phyloP scores from a whole-genome alignment of 1,139 yeast genomes.

The Cylindricascospora bacillispora region DNA sequence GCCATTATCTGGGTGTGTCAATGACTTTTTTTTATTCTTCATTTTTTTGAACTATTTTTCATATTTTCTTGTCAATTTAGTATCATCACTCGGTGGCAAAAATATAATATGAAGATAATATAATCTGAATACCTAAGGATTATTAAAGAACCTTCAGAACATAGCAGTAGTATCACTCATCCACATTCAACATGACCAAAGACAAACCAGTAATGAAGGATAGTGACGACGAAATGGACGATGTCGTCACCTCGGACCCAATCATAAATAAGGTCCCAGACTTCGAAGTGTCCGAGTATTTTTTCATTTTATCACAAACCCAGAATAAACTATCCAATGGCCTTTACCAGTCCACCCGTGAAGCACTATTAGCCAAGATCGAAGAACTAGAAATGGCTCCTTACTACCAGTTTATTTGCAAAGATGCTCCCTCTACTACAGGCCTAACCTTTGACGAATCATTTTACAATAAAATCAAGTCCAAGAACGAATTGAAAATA shows the following conservation, averaged over 20 bases:
- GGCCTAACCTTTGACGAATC: constrained; percentile 41
- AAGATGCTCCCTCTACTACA: constrained; percentile 28
- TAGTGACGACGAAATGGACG: constrained; percentile 10
- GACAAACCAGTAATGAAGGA: too few species aligned
- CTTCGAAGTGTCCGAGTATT: constrained; percentile 63
- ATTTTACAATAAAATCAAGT: constrained; percentile 38
- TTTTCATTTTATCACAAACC: constrained; percentile 46
- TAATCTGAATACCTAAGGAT: too few species aligned
- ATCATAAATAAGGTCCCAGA: constrained; percentile 62
- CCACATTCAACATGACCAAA: too few species aligned
- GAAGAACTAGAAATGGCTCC: constrained; percentile 62
- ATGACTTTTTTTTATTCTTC: too few species aligned
- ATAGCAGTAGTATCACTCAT: too few species aligned
- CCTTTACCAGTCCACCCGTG: constrained; percentile 28
- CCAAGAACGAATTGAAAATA: constrained; percentile 43
- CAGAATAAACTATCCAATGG: constrained; percentile 24
- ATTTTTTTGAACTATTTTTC: too few species aligned
- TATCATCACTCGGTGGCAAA: too few species aligned
- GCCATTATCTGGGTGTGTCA: too few species aligned
- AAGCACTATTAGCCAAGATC: constrained; percentile 42
- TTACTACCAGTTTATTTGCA: constrained; percentile 59
- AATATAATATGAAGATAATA: too few species aligned
- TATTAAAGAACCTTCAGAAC: too few species aligned
- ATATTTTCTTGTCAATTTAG: too few species aligned
- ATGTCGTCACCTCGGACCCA: too few species aligned